Evolutionary conservation across 2,329 filamentous ascomycete genomes (phyloP).

Genomic region (Xylaria sp.): DNA sequence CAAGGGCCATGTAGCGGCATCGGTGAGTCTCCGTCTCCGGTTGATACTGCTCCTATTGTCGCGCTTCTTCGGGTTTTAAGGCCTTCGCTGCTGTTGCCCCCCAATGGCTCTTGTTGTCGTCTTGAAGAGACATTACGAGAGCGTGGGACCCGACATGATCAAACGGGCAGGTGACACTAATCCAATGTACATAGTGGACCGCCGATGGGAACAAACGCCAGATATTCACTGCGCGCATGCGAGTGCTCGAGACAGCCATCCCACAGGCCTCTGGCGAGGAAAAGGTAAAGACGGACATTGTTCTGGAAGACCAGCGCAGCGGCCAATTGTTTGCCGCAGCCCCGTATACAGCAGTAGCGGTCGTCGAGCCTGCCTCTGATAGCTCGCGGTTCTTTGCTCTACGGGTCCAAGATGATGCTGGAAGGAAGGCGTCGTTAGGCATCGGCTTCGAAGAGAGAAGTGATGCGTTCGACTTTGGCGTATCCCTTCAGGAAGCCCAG

Average conservation of each 20-base stretch:
- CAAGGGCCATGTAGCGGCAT: conserved; percentile 77
- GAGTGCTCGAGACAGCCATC: conserved; percentile 76
- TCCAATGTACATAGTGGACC: conserved; percentile 63
- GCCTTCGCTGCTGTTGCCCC: neutral
- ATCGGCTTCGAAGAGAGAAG: conserved; percentile 87
- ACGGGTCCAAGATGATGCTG: conserved; percentile 75
- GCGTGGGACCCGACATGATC: neutral
- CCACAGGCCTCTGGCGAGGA: conserved; percentile 52
- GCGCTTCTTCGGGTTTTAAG: neutral
- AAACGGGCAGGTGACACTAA: conserved; percentile 14
- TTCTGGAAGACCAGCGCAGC: conserved; percentile 76
- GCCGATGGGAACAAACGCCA: conserved; percentile 69
- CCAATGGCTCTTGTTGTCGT: neutral
- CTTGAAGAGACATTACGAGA: neutral
- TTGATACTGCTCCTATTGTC: neutral
- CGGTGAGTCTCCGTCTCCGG: conserved; percentile 34
- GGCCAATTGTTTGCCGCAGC: conserved; percentile 84
- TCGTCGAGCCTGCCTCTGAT: conserved; percentile 80
- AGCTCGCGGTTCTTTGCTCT: conserved; percentile 85
- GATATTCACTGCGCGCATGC: conserved; percentile 85
- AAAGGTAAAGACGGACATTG: conserved; percentile 72
- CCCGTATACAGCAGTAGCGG: conserved; percentile 70
- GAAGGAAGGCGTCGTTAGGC: conserved; percentile 79
- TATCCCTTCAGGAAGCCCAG: conserved; percentile 78
- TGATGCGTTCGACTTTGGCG: conserved; percentile 85